Evolutionary conservation across 306 rosid species (phyloP).

Genomic region (Trifolium fragiferum): DNA sequence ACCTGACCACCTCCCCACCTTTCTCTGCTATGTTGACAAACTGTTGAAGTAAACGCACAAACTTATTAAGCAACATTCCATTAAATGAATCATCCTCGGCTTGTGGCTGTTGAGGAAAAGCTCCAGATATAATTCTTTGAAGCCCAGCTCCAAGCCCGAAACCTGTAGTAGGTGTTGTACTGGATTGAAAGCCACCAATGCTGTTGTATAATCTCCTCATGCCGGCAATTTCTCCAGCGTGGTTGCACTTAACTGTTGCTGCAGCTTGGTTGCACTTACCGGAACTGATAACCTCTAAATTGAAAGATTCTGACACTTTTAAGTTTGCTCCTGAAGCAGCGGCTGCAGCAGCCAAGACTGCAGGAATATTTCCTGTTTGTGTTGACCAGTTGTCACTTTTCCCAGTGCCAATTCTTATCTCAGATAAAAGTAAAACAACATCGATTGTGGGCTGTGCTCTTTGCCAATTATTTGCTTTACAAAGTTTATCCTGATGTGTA

Average conservation of each 20-base stretch:
- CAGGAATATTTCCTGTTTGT: conserved; percentile 90
- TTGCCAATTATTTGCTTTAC: conserved; percentile 95
- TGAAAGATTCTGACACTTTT: conserved; percentile 86
- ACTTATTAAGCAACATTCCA: conserved; percentile 83
- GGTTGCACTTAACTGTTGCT: conserved; percentile 95
- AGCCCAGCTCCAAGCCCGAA: conserved; percentile 83
- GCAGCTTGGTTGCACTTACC: conserved; percentile 91
- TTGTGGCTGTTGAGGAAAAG: conserved; percentile 79
- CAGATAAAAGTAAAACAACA: conserved; percentile 91
- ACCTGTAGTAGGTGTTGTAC: conserved; percentile 63
- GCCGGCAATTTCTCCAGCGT: conserved; percentile 98
- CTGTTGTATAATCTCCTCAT: conserved; percentile 98
- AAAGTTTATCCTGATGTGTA: conserved; percentile 78
- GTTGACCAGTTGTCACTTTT: conserved; percentile 86
- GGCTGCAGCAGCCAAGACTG: conserved; percentile 97
- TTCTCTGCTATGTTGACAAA: conserved; percentile 89
- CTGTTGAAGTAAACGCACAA: conserved; percentile 89
- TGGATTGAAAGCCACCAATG: conserved; percentile 92
- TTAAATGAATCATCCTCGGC: conserved; percentile 85
- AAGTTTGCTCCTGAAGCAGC: conserved; percentile 95
- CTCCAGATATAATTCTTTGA: conserved; percentile 94
- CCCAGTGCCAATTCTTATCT: conserved; percentile 89
- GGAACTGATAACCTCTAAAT: conserved; percentile 93
- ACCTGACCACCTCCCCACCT: conserved; percentile 86
- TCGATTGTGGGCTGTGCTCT: conserved; percentile 92